A percentile compares a stretch with the other conserved stretches of the same genome.
Evolutionary conservation across 2,329 filamentous ascomycete species (phyloP).

Genomic region (Fusarium sambucinum): DNA sequence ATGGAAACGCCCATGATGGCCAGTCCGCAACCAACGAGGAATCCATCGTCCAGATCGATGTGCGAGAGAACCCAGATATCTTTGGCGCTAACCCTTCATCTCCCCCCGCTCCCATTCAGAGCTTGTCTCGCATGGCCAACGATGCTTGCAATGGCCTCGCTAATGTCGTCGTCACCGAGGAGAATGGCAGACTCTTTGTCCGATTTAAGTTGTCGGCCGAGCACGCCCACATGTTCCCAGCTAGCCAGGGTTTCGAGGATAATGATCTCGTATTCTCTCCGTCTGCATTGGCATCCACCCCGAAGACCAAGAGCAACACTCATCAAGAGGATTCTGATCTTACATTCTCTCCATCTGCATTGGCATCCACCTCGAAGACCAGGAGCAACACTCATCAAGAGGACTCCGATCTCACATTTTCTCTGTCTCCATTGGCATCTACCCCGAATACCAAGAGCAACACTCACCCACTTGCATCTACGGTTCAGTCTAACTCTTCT

Average conservation of each 20-base stretch:
- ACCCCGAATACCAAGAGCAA: too few species aligned
- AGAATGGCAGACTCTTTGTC: slow-evolving; percentile 52
- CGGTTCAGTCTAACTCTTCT: background rate
- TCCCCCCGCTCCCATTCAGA: slow-evolving; percentile 38
- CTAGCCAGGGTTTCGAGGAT: slow-evolving; percentile 48
- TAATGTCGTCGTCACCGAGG: slow-evolving; percentile 49
- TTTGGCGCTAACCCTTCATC: slow-evolving; percentile 46
- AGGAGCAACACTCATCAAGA: too few species aligned
- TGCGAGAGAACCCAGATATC: slow-evolving; percentile 54
- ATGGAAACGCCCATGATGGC: background rate
- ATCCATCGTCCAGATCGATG: slow-evolving; percentile 52
- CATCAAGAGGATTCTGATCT: too few species aligned
- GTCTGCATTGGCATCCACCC: slow-evolving; percentile 43
- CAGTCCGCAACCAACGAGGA: slow-evolving; percentile 17
- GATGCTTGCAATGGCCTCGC: slow-evolving; percentile 48
- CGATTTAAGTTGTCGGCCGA: slow-evolving; percentile 55
- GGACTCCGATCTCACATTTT: too few species aligned
- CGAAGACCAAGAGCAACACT: slow-evolving; percentile 34
- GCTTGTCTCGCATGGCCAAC: slow-evolving; percentile 48
- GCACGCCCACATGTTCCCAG: slow-evolving; percentile 50
- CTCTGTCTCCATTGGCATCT: too few species aligned
- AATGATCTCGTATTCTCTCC: slow-evolving; percentile 43
- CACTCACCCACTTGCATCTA: background rate
- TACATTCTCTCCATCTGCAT: too few species aligned
- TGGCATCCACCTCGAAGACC: too few species aligned